These are phyloP conservation scores for Microbotryum violaceum DNA, from an alignment of 1,284 basidiomycete species.

Conservation along the genomic window DNA sequence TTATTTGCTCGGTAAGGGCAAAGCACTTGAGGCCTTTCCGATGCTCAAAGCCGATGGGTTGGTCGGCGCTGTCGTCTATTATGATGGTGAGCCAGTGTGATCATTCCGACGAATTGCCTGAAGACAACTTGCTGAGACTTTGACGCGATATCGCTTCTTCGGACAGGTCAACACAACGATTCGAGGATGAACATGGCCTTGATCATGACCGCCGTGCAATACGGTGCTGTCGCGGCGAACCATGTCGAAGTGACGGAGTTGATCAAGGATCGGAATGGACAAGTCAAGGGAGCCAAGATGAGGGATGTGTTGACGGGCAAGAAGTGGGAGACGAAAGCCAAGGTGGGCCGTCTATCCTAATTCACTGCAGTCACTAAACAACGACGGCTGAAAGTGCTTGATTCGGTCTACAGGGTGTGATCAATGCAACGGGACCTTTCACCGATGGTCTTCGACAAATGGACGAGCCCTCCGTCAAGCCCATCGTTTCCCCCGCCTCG, in stretches of 20 bases:
- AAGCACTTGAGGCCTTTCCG: slow-evolving; percentile 88
- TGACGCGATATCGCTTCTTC: not conserved
- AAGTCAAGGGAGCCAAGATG: slow-evolving; percentile 65
- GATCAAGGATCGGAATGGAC: slow-evolving; percentile 52
- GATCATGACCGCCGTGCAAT: slow-evolving; percentile 86
- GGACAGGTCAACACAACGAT: slow-evolving; percentile 88
- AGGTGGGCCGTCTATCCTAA: slow-evolving; percentile 46
- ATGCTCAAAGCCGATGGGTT: slow-evolving; percentile 92
- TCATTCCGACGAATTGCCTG: slow-evolving; percentile 1
- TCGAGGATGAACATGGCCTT: slow-evolving; percentile 95
- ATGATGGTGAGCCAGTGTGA: slow-evolving; percentile 60
- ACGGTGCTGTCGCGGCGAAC: slow-evolving; percentile 83
- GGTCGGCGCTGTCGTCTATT: slow-evolving; percentile 91
- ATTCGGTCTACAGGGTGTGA: slow-evolving; percentile 55
- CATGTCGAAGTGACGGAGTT: slow-evolving; percentile 78
- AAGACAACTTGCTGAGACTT: not conserved
- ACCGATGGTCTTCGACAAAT: slow-evolving; percentile 76
- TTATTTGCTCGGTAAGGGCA: slow-evolving; percentile 88
- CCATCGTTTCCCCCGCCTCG: slow-evolving; percentile 85
- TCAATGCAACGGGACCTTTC: slow-evolving; percentile 97
- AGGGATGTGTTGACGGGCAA: slow-evolving; percentile 77
- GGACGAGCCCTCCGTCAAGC: slow-evolving; percentile 70
- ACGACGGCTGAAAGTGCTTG: not conserved
- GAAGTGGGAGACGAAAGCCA: slow-evolving; percentile 73
- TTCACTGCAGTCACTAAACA: not conserved